These are phyloP conservation scores for Penstemon davidsonii DNA, from an alignment of 257 asterid genomes.

Conservation along the genomic window DNA sequence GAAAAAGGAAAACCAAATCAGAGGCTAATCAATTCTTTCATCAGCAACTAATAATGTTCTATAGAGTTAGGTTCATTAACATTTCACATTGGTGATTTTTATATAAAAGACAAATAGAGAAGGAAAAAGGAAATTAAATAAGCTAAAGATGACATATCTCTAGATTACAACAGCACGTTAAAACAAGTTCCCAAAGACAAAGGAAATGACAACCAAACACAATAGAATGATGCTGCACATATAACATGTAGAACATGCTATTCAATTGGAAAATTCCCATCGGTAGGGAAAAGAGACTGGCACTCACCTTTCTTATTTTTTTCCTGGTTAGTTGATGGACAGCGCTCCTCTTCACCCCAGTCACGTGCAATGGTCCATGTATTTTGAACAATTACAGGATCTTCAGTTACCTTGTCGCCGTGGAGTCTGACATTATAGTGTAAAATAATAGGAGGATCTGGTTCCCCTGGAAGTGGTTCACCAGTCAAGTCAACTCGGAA, in stretches of 20 bases:
- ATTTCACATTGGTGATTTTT: background rate
- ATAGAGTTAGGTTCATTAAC: background rate
- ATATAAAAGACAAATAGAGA: background rate
- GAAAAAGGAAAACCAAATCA: background rate
- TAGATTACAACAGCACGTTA: conserved; percentile 1
- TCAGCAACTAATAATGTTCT: background rate
- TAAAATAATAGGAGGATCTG: conserved; percentile 91
- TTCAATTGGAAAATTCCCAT: background rate
- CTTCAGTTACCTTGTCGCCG: conserved; percentile 88
- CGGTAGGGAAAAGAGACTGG: background rate
- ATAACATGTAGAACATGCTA: background rate
- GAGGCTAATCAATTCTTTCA: background rate
- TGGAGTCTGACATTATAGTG: conserved; percentile 92
- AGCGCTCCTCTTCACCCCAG: conserved; percentile 98
- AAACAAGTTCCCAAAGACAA: background rate
- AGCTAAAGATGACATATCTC: background rate
- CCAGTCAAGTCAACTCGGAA: conserved; percentile 87
- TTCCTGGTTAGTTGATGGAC: conserved; percentile 68
- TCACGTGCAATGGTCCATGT: conserved; percentile 94
- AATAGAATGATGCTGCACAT: background rate
- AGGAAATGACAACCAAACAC: background rate
- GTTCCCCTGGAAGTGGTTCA: conserved; percentile 93
- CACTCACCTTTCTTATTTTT: conserved; percentile 64
- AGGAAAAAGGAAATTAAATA: background rate
- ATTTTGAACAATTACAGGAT: conserved; percentile 95